phyloP scores from a whole-genome alignment of 1,139 yeast species.

The Scheffersomyces lignicola region DNA sequence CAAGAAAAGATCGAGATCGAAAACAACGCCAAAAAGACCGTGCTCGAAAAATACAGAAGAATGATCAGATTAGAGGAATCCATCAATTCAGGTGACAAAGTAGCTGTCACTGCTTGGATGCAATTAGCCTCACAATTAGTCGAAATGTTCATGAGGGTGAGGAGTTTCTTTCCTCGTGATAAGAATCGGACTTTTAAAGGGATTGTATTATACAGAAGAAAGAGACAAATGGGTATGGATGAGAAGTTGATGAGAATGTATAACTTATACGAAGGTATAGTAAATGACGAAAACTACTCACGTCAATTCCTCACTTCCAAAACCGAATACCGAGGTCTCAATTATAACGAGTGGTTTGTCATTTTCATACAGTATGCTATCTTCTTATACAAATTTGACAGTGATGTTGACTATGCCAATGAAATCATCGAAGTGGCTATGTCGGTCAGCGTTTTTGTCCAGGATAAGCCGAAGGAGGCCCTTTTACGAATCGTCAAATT shows the following conservation, averaged over 20 bases:
- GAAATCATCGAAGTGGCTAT: slow-evolving; percentile 73
- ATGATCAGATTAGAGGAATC: slow-evolving; percentile 60
- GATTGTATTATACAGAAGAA: slow-evolving; percentile 60
- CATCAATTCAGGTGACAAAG: slow-evolving; percentile 51
- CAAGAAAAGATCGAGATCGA: slow-evolving; percentile 61
- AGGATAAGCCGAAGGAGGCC: slow-evolving; percentile 54
- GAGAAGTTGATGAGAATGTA: slow-evolving; percentile 70
- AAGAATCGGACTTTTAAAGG: slow-evolving; percentile 70
- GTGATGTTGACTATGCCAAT: slow-evolving; percentile 62
- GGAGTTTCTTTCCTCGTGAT: slow-evolving; percentile 77
- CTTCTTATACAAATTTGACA: slow-evolving; percentile 60
- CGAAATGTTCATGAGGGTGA: slow-evolving; percentile 76
- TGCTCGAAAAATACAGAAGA: slow-evolving; percentile 63
- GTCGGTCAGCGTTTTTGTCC: slow-evolving; percentile 73
- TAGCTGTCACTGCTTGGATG: slow-evolving; percentile 78
- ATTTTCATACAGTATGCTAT: slow-evolving; percentile 79
- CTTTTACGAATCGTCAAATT: slow-evolving; percentile 64
- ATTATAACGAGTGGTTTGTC: slow-evolving; percentile 80
- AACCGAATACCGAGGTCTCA: slow-evolving; percentile 69
- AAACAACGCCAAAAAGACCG: slow-evolving; percentile 57
- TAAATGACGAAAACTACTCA: slow-evolving; percentile 33
- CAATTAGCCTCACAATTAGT: slow-evolving; percentile 80
- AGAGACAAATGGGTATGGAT: slow-evolving; percentile 63
- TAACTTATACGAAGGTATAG: slow-evolving; percentile 64
- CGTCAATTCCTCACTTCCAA: slow-evolving; percentile 44